phyloP scores from a whole-genome alignment of 371 early-diverging fungal species.

The Syncephalis plumigaleata region DNA sequence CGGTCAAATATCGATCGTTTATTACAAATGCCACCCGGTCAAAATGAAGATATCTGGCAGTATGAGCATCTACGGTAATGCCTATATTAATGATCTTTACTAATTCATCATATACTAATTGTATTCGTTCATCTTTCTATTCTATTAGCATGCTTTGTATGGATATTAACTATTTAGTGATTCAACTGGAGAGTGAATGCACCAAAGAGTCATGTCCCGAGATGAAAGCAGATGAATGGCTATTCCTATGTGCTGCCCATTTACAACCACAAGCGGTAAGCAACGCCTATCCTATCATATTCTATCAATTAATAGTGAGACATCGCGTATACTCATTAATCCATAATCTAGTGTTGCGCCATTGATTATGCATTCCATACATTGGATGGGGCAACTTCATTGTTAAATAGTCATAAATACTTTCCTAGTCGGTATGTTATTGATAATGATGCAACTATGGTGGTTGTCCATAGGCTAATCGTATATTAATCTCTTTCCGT shows the following conservation, averaged over 20 bases:
- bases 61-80: conserved; percentile 64
- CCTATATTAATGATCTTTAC: neutral
- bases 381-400: conserved; percentile 65
- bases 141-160: conserved; percentile 64
- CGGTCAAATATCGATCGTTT: conserved; percentile 37
- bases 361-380: conserved; percentile 89
- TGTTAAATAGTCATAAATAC: conserved; percentile 56
- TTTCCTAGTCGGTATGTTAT: conserved; percentile 49
- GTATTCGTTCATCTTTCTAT: neutral
- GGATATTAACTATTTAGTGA: conserved; percentile 61
- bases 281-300: neutral
- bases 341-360: conserved; percentile 67
- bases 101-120: neutral
- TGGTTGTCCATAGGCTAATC: no score
- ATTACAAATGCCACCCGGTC: conserved; percentile 41
- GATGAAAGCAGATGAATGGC: conserved; percentile 86
- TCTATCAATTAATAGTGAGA: no score
- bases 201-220: conserved; percentile 64
- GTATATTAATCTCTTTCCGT: no score
- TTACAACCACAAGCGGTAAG: conserved; percentile 55
- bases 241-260: conserved; percentile 88
- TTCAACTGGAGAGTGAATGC: conserved; percentile 61
- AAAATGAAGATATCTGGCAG: conserved; percentile 65
- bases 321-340: no score
- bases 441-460: neutral